Conservation (phyloP, 1,139 yeast species). For the Protomyces gravidus region DNA sequence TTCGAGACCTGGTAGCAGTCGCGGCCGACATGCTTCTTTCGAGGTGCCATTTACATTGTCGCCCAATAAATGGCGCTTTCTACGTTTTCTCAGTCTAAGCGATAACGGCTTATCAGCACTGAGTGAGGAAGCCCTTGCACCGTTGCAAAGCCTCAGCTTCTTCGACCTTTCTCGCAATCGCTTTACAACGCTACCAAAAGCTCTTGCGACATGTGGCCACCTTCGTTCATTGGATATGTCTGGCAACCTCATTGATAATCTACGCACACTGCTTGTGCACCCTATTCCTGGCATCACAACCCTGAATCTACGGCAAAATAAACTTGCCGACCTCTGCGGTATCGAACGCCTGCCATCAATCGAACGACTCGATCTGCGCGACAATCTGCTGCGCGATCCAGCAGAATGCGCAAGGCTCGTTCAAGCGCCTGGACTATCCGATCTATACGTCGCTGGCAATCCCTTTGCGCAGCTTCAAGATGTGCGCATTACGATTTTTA, state of each 20-base stretch:
- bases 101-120: slow-evolving; percentile 53
- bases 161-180: slow-evolving; percentile 56
- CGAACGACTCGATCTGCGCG: slow-evolving; percentile 57
- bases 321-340: slow-evolving; percentile 48
- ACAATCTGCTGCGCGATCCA: slow-evolving; percentile 47
- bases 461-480: slow-evolving; percentile 34
- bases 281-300: slow-evolving; percentile 47
- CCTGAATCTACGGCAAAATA: slow-evolving; percentile 55
- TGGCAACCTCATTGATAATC: slow-evolving; percentile 49
- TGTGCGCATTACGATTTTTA: slow-evolving; percentile 37
- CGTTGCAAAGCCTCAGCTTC: slow-evolving; percentile 51
- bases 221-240: slow-evolving; percentile 56
- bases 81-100: slow-evolving; percentile 56
- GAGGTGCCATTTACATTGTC: slow-evolving; percentile 37
- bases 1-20: neutral
- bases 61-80: slow-evolving; percentile 51
- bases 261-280: slow-evolving; percentile 35
- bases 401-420: slow-evolving; percentile 41
- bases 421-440: slow-evolving; percentile 32
- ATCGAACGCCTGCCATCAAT: slow-evolving; percentile 48
- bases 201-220: slow-evolving; percentile 49
- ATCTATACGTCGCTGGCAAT: slow-evolving; percentile 37
- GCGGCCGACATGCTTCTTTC: slow-evolving; percentile 12
- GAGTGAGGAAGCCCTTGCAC: slow-evolving; percentile 49
- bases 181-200: slow-evolving; percentile 51